Evolutionary conservation across 768 basidiomycete species (phyloP), one percentile per base, ranked within the genome.

Genomic region (Zangia roseola): DNA sequence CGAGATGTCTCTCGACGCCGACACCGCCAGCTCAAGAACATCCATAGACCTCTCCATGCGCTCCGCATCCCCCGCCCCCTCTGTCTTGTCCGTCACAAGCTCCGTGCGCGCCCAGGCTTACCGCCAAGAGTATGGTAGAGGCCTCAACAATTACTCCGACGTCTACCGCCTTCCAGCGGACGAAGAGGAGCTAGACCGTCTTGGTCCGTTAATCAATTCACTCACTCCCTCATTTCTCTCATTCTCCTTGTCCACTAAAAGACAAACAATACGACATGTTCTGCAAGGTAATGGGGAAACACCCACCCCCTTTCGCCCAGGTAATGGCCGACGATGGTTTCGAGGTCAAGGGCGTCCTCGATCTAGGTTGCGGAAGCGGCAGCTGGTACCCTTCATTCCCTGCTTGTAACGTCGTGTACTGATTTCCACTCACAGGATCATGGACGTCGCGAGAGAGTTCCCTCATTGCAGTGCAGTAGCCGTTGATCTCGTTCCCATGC

Each of bases 401-500:
- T 37, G 6, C 19, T 6, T 35, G 14, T 19, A 24, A 7, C 30
- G 10, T 23, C 24, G 21, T 24, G 41, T 24, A 25, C 54, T 43
- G n/a, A 70, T 51, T 33, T 21, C 38, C 12, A 34, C 28, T 16
- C 45, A 20, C 53, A 91, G 89, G 88, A 86, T 90, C 55, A 76
- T 86, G 65, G 84, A 90, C 35, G 72, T 83, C 26, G 87, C 86
- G 30, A 74, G 74, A 40, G 84, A 89, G 59, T 91, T 84, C 62
- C 86, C 88, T 31, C 63, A 84, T 55, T 81, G 79, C 64, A 75
- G 69, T 54, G 77, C 79, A 20, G 84, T 91, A 24, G 89, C 84
- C 31, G 86, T 91, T 25, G 88, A 91, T 68, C 73, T 91, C 23
- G 82, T 88, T 53, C 88, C 88, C 45, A 86, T 90, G 85, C 83